Conservation (phyloP, 1,284 basidiomycete species). For the Dichomitus squalens region DNA sequence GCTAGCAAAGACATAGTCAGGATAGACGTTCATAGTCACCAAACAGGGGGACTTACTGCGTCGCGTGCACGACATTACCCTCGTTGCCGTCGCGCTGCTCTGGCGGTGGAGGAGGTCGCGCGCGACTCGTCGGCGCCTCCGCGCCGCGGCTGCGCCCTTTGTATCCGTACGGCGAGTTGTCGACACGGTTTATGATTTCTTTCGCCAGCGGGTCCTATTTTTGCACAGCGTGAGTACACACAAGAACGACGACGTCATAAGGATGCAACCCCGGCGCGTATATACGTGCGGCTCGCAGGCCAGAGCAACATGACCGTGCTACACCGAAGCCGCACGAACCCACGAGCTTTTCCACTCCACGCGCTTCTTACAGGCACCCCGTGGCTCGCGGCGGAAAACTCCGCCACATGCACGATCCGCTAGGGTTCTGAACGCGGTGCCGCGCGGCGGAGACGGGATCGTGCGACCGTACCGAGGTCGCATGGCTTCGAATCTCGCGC, state of each 20-base stretch:
- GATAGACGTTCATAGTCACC: neutral
- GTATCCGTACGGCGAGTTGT: slow-evolving; percentile 74
- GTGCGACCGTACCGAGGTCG: neutral
- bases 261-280: neutral
- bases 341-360: too few species aligned
- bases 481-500: neutral
- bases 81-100: slow-evolving; percentile 33
- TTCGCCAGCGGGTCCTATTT: slow-evolving; percentile 67
- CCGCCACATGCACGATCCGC: neutral
- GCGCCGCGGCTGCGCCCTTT: slow-evolving; percentile 55
- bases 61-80: slow-evolving; percentile 47
- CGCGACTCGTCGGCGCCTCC: slow-evolving; percentile 27
- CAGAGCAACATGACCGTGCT: neutral
- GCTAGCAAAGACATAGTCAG: neutral
- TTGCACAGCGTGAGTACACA: slow-evolving; percentile 1
- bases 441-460: neutral
- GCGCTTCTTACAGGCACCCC: too few species aligned
- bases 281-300: neutral
- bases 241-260: slow-evolving; percentile 5
- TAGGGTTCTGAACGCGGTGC: neutral
- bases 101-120: slow-evolving; percentile 24
- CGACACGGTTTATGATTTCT: slow-evolving; percentile 76
- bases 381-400: neutral
- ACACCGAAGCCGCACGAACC: neutral
- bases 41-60: slow-evolving; percentile 51